phyloP scores from a whole-genome alignment of 2,329 filamentous ascomycete species.

The Aspergillus cejpii region DNA sequence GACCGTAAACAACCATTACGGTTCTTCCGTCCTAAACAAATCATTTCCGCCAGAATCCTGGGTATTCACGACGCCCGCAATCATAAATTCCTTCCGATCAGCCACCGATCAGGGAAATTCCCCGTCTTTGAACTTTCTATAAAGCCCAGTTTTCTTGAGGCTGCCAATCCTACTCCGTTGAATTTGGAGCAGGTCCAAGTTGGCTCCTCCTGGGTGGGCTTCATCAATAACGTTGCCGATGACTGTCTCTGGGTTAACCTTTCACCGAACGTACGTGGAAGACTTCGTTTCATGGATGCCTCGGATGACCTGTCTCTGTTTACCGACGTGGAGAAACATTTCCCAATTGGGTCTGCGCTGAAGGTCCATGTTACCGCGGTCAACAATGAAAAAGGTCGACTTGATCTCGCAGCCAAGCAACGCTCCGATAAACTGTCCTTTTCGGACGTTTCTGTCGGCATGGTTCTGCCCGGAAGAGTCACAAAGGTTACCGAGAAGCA shows the following conservation, averaged over 20 bases:
- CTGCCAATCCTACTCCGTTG: slow-evolving; percentile 56
- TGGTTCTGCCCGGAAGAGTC: slow-evolving; percentile 74
- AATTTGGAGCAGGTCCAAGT: slow-evolving; percentile 65
- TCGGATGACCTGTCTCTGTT: slow-evolving; percentile 79
- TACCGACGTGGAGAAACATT: slow-evolving; percentile 67
- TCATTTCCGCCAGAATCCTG: slow-evolving; percentile 68
- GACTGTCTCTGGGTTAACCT: slow-evolving; percentile 85
- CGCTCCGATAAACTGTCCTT: slow-evolving; percentile 58
- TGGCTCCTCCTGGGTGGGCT: slow-evolving; percentile 69
- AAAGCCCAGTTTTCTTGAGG: slow-evolving; percentile 56
- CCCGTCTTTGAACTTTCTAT: slow-evolving; percentile 79
- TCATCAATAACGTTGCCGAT: slow-evolving; percentile 80
- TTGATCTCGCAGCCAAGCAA: slow-evolving; percentile 78
- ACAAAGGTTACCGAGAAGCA: slow-evolving; percentile 80
- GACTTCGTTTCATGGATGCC: slow-evolving; percentile 73
- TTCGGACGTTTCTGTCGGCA: slow-evolving; percentile 65
- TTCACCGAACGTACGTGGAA: slow-evolving; percentile 78
- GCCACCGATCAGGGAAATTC: slow-evolving; percentile 72
- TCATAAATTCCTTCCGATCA: slow-evolving; percentile 85
- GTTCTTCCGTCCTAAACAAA: slow-evolving; percentile 64
- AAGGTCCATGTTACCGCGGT: slow-evolving; percentile 71
- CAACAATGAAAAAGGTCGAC: slow-evolving; percentile 62
- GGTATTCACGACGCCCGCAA: slow-evolving; percentile 86
- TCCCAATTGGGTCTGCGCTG: slow-evolving; percentile 83
- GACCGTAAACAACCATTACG: slow-evolving; percentile 74